Conservation (phyloP, 371 early-diverging fungal species). For the Umbelopsis sp. region DNA sequence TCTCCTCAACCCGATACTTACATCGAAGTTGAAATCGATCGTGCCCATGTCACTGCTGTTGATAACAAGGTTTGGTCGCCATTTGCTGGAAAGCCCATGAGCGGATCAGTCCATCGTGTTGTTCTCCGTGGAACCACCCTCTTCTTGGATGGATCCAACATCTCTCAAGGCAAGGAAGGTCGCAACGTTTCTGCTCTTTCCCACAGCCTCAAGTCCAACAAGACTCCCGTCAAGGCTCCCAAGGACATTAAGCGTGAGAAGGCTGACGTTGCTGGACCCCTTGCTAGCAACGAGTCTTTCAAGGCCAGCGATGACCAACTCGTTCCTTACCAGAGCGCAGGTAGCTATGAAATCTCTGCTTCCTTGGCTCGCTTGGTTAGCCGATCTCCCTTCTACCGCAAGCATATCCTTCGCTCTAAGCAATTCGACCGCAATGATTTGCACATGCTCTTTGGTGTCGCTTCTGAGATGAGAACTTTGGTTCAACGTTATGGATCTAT, state of each 20-base stretch:
- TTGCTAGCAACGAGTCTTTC: constrained; percentile 30
- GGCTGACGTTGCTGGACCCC: constrained; percentile 22
- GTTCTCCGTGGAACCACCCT: constrained; percentile 82
- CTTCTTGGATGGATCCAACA: constrained; percentile 80
- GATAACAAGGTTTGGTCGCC: constrained; percentile 47
- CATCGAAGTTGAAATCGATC: constrained; percentile 83
- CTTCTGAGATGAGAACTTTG: constrained; percentile 93
- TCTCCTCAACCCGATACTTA: constrained; percentile 88
- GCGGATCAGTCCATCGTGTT: constrained; percentile 82
- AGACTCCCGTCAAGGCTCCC: constrained; percentile 12
- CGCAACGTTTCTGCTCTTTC: constrained; percentile 58
- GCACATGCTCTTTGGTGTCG: constrained; percentile 94
- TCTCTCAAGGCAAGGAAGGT: constrained; percentile 45
- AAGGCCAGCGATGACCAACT: constrained; percentile 38
- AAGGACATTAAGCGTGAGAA: constrained; percentile 24
- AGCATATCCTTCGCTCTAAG: constrained; percentile 87
- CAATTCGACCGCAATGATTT: constrained; percentile 92
- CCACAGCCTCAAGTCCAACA: constrained; percentile 34
- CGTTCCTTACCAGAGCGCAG: constrained; percentile 36
- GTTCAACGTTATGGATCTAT: constrained; percentile 89
- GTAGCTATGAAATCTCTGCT: constrained; percentile 59
- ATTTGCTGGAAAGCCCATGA: constrained; percentile 49
- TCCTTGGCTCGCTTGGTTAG: constrained; percentile 67
- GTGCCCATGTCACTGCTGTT: constrained; percentile 43
- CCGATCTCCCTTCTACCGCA: constrained; percentile 89